Conservation (phyloP, 2,329 filamentous ascomycete species). For the Colletotrichum eleusines region DNA sequence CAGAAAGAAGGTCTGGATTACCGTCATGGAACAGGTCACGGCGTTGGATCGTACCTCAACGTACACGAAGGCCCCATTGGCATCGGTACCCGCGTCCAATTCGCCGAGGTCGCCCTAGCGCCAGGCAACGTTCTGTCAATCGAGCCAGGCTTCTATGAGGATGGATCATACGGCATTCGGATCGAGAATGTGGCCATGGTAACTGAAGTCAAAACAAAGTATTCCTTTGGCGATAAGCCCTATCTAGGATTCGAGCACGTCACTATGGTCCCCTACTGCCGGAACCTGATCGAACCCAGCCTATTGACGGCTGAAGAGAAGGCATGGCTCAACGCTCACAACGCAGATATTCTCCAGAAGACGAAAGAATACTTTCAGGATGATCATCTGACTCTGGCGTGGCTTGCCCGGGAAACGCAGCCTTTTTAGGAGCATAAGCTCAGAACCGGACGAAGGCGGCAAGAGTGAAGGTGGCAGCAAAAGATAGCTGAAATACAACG, state of each 20-base stretch:
- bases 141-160: constrained; percentile 97
- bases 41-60: constrained; percentile 94
- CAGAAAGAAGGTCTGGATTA: constrained; percentile 88
- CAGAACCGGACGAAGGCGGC: constrained; percentile 65
- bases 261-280: constrained; percentile 95
- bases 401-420: constrained; percentile 89
- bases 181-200: constrained; percentile 98
- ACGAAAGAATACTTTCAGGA: constrained; percentile 81
- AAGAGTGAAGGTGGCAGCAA: constrained; percentile 79
- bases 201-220: constrained; percentile 85
- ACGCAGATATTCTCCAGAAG: constrained; percentile 84
- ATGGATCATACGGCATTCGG: constrained; percentile 92
- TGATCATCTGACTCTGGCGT: constrained; percentile 78
- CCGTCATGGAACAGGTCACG: constrained; percentile 95
- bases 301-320: constrained; percentile 82
- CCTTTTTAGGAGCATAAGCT: constrained; percentile 56
- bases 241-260: constrained; percentile 97
- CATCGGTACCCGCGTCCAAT: constrained; percentile 91
- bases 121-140: constrained; percentile 97
- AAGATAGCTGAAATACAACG: constrained; percentile 57
- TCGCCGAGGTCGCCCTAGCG: constrained; percentile 88
- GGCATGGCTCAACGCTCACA: constrained; percentile 89
- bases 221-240: constrained; percentile 92
- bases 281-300: constrained; percentile 82
- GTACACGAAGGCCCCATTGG: constrained; percentile 98